A percentile compares a stretch with the other conserved stretches of the same genome.
Conservation (phyloP, 257 asterid species). For the Fraxinus americana region DNA sequence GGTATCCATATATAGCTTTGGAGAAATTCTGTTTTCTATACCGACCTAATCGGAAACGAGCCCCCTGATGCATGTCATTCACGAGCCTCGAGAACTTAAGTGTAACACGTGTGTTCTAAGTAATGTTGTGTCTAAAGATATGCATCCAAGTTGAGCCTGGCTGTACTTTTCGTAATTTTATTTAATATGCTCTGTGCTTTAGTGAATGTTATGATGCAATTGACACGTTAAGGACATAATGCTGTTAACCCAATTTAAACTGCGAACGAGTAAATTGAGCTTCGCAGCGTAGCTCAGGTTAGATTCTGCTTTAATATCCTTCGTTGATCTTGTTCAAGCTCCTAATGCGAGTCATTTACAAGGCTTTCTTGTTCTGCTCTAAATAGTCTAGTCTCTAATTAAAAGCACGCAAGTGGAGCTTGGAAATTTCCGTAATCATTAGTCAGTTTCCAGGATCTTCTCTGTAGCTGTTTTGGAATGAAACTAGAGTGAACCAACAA, state of each 20-base stretch:
- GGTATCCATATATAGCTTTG: neutral
- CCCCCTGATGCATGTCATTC: slow-evolving; percentile 14
- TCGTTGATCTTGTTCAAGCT: neutral
- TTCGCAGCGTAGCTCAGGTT: neutral
- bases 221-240: neutral
- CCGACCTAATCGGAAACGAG: slow-evolving; percentile 9
- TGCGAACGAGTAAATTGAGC: neutral
- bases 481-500: neutral
- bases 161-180: neutral
- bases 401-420: neutral
- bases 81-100: slow-evolving; percentile 8
- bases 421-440: neutral
- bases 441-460: neutral
- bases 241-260: neutral
- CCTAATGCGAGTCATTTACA: neutral
- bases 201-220: neutral
- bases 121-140: neutral
- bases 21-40: neutral
- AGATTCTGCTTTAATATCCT: neutral
- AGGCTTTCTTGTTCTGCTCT: neutral
- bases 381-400: neutral
- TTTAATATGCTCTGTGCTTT: neutral
- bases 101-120: neutral
- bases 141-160: neutral
- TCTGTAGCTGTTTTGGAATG: neutral